Evolutionary conservation across 306 rosid genomes (phyloP), one percentile per base, ranked within the genome.

Genomic region (Begonia peltatifolia): DNA sequence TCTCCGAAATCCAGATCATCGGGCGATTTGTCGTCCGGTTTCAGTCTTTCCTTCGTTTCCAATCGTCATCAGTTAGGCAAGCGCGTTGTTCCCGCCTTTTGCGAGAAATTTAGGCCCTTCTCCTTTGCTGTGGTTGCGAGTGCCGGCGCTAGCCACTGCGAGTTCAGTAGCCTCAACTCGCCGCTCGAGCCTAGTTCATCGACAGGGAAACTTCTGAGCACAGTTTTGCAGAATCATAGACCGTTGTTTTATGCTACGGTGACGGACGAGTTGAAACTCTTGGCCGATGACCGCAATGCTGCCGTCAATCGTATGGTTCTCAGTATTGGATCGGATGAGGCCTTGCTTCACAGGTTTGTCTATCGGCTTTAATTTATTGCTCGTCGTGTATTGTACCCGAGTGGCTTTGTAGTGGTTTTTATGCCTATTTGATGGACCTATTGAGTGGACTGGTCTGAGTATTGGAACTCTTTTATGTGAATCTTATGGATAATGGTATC

Each of bases 161-260:
- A 77, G 62, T 70, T 64, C 16, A 60, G 81, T 18, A 81, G 87
- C 67, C 59, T 85, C 12, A 80, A 81, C 63, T 71, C 88, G 18
- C 99, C 99, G 6, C 63, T 90, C 47, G 76, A 73, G 52, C 82
- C 85, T 9, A 68, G 77, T 44, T 76, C 99, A 12, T 47, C 56
- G 46, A 69, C 63, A 13, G 99, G 96, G 0, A 81, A 74, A 62
- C 81, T 66, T 43, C 75, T 92, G 1, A 63, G 71, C 46, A 51
- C 77, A 4, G 96, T 92, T 3, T 42, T 92, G 63, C 99, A 80
- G 70, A 86, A 92, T 50, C 94, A 86, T n/a, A 79, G 81, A 12
- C 86, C 71, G 66, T 53, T 92, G 71, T 92, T 92, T 52, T 86
- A 83, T 52, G 71, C 79, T 17, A 79, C 94, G 0, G 96, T 77